Evolutionary conservation across 139 green algal genomes (phyloP).

Genomic region (Ulvella scutata): DNA sequence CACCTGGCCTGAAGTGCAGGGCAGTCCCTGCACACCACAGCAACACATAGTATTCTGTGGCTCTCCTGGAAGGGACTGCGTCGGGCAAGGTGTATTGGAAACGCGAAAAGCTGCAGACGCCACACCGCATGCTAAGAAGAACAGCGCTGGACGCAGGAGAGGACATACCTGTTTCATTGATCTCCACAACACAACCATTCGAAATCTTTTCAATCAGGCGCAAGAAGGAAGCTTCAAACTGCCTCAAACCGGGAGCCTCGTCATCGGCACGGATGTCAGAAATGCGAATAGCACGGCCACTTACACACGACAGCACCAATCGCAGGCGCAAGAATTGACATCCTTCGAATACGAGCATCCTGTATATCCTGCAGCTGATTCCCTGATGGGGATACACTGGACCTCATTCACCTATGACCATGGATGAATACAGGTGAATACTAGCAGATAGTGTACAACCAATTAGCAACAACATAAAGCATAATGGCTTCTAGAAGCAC

Average conservation of each 20-base stretch:
- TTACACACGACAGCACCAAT: constrained; percentile 67
- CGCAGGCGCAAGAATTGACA: constrained; percentile 61
- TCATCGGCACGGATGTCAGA: constrained; percentile 75
- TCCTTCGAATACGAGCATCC: constrained; percentile 58
- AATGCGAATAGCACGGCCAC: constrained; percentile 62
- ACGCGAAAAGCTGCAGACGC: background rate
- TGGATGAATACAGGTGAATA: too few species aligned
- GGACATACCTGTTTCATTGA: constrained; percentile 91
- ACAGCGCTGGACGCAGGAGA: too few species aligned
- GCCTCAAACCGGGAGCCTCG: constrained; percentile 59
- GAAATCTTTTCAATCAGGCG: constrained; percentile 91
- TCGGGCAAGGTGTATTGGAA: too few species aligned
- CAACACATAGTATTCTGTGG: too few species aligned
- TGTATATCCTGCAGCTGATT: background rate
- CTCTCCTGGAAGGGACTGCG: too few species aligned
- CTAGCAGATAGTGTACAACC: too few species aligned
- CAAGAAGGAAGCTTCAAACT: constrained; percentile 83
- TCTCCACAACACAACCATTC: constrained; percentile 85
- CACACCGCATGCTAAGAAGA: too few species aligned
- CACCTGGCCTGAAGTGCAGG: constrained; percentile 74
- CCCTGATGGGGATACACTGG: too few species aligned
- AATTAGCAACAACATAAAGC: too few species aligned
- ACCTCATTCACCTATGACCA: too few species aligned
- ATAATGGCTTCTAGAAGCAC: too few species aligned
- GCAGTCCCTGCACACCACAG: constrained; percentile 48